Evolutionary conservation across 352 stramenopile genomes (phyloP).

Genomic region (Globisporangium camurandrum): DNA sequence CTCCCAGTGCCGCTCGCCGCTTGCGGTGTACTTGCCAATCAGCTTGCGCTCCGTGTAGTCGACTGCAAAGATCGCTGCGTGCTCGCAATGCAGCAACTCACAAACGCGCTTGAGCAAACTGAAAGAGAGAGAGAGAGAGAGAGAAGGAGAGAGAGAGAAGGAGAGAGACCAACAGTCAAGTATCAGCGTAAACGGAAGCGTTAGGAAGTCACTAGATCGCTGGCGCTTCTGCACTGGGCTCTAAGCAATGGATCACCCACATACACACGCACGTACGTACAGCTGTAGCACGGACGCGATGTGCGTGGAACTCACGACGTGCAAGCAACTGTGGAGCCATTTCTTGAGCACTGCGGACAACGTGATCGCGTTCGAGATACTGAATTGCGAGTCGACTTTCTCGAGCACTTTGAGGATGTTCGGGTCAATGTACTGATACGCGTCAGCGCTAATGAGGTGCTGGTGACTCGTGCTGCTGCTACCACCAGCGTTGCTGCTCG

Average conservation of each 20-base stretch:
- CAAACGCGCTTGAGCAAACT: slow-evolving; percentile 41
- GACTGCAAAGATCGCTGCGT: slow-evolving; percentile 57
- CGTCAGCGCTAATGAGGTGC: slow-evolving; percentile 32
- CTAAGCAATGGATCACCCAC: too few species aligned
- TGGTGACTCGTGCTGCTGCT: background rate
- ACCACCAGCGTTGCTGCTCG: background rate
- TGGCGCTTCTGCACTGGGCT: too few species aligned
- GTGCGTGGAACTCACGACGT: slow-evolving; percentile 48
- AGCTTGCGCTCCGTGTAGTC: slow-evolving; percentile 34
- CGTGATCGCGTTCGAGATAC: slow-evolving; percentile 72
- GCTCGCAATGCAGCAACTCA: slow-evolving; percentile 64
- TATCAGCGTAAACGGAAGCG: too few species aligned
- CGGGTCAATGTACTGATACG: slow-evolving; percentile 67
- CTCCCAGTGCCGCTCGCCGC: slow-evolving; percentile 40
- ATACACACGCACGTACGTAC: too few species aligned
- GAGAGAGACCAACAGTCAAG: too few species aligned
- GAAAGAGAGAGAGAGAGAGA: slow-evolving; percentile 1
- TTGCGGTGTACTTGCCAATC: slow-evolving; percentile 27
- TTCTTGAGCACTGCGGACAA: slow-evolving; percentile 61
- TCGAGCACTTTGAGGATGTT: slow-evolving; percentile 76
- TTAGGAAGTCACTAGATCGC: too few species aligned
- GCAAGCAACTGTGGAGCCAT: slow-evolving; percentile 61
- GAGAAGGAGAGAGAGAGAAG: too few species aligned
- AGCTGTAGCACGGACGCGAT: slow-evolving; percentile 28
- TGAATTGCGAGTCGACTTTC: slow-evolving; percentile 83